Evolutionary conservation across 2,329 filamentous ascomycete genomes (phyloP), one percentile per base, ranked within the genome.

Genomic region (Dothistroma pini): DNA sequence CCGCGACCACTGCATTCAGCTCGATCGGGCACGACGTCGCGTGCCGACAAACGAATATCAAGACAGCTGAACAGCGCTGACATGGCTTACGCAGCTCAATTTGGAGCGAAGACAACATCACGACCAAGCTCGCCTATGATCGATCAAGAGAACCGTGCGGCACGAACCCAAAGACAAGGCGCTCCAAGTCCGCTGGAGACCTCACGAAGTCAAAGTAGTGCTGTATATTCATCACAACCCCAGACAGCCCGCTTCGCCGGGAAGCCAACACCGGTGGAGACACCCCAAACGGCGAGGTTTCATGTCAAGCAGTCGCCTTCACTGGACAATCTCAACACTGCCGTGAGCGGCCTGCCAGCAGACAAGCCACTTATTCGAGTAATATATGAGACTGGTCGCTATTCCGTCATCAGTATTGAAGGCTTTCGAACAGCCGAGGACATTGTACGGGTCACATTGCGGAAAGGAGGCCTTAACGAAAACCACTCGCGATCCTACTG

Each of bases 401-500:
- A 92, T 53, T 96, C 96, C 72, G 93, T 97, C 25, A 87, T 99
- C 71, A 95, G 95, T 75, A 92, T 97, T 67, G 89, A 91, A 66
- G 90, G 90, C 66, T 97, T 93, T 81, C 92, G 88, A 72, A 95
- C 89, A 5, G 90, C 91, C 63, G 95, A 97, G 71, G 92, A 97
- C 68, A 90, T 97, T 56, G 93, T 97, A 81, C 84, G 92, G 51
- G 89, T 91, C 63, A 96, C 95, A 0, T 78, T 97, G 50, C 86
- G 89, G 68, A 97, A 97, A 75, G 90, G 96, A 65, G 87, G 88
- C 47, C 83, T 96, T 32, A 90, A 92, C 22, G 92, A 96, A 72
- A 90, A 93, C 64, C 92, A 97, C 71, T 90, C 95, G 74, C 86
- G 92, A 70, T 96, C 96, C 72, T 97, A 96, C 78, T 97, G 93